Evolutionary conservation across 2,329 filamentous ascomycete genomes (phyloP).

Genomic region (Aspergillus melleus): DNA sequence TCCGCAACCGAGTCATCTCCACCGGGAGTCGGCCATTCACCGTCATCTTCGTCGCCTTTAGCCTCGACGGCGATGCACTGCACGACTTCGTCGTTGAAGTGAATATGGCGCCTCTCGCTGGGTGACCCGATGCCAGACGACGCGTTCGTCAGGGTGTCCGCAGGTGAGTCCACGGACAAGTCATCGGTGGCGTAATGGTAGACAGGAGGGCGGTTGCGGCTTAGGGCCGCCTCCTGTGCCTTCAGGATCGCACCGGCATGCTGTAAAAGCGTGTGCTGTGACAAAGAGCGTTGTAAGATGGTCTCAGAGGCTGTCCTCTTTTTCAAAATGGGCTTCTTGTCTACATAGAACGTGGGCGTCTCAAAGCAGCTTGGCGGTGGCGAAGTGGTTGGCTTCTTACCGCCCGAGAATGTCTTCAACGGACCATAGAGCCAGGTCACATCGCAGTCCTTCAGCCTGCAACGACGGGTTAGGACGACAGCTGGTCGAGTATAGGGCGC

Average conservation of each 20-base stretch:
- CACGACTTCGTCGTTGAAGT: slow-evolving; percentile 93
- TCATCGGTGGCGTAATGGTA: slow-evolving; percentile 49
- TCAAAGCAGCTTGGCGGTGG: slow-evolving; percentile 58
- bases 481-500: background rate
- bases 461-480: slow-evolving; percentile 10
- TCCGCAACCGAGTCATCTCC: slow-evolving; percentile 67
- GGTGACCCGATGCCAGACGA: slow-evolving; percentile 71
- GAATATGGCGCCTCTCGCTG: slow-evolving; percentile 75
- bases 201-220: slow-evolving; percentile 56
- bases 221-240: slow-evolving; percentile 68
- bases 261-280: slow-evolving; percentile 83
- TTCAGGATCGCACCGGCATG: slow-evolving; percentile 85
- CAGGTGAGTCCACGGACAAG: slow-evolving; percentile 15
- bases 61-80: slow-evolving; percentile 93
- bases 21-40: slow-evolving; percentile 35
- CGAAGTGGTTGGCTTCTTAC: slow-evolving; percentile 48
- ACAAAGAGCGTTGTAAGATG: slow-evolving; percentile 86
- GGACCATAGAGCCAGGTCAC: slow-evolving; percentile 98
- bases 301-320: slow-evolving; percentile 95
- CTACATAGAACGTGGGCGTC: slow-evolving; percentile 66
- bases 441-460: slow-evolving; percentile 92
- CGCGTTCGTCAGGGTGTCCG: slow-evolving; percentile 64
- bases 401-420: slow-evolving; percentile 69
- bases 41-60: slow-evolving; percentile 70
- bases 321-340: slow-evolving; percentile 89